Percentiles rank a stretch among this genome's conserved stretches.
Evolutionary conservation across 768 basidiomycete species (phyloP).

Genomic region (Lactifluus volemus): DNA sequence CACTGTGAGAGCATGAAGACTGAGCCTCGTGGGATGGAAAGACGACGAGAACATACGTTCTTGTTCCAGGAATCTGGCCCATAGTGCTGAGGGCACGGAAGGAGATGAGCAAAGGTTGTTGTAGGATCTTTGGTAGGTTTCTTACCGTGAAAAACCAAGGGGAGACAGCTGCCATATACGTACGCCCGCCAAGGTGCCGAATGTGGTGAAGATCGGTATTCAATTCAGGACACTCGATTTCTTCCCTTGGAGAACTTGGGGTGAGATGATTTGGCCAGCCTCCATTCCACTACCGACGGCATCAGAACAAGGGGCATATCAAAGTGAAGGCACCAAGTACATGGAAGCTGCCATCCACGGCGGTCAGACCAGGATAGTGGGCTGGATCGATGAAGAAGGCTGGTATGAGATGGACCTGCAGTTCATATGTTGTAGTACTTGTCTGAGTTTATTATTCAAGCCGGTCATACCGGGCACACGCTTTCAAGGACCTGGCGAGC

Average conservation of each 20-base stretch:
- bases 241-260: constrained; percentile 22
- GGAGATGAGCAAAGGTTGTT: neutral
- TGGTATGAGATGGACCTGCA: constrained; percentile 27
- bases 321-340: constrained; percentile 14
- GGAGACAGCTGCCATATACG: constrained; percentile 50
- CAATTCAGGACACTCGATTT: constrained; percentile 20
- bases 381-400: constrained; percentile 26
- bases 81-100: constrained; percentile 42
- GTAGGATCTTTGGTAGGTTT: neutral
- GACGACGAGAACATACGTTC: constrained; percentile 40
- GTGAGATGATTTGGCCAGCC: constrained; percentile 37
- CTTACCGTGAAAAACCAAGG: constrained; percentile 69
- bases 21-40: neutral
- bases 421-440: neutral
- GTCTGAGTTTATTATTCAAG: neutral
- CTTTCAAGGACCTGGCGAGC: constrained; percentile 23
- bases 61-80: constrained; percentile 63
- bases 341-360: constrained; percentile 36
- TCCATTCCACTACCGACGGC: constrained; percentile 26
- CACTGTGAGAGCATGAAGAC: constrained; percentile 32
- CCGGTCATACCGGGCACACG: constrained; percentile 25
- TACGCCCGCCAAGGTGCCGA: constrained; percentile 31
- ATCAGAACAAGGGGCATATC: constrained; percentile 1
- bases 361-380: constrained; percentile 28
- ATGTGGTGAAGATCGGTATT: constrained; percentile 51